phyloP scores from a whole-genome alignment of 768 basidiomycete species.

The Calocybe cyanea region DNA sequence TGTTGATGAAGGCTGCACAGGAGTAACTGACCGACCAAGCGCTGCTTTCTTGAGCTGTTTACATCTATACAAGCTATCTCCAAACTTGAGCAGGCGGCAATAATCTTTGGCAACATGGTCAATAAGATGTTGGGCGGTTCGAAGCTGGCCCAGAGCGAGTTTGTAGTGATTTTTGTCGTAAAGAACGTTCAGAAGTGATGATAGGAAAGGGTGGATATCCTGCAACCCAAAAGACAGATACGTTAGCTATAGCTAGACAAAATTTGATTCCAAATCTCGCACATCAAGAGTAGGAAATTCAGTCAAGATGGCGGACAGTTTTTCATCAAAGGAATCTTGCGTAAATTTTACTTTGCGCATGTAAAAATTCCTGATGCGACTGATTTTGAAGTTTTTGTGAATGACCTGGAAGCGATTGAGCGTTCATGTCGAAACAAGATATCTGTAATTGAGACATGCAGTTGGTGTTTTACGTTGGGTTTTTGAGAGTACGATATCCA shows the following conservation, averaged over 20 bases:
- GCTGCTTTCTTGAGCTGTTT: conserved; percentile 98
- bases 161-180: conserved; percentile 99
- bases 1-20: neutral
- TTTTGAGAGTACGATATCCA: conserved; percentile 90
- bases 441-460: conserved; percentile 34
- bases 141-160: conserved; percentile 93
- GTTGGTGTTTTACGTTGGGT: conserved; percentile 98
- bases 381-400: conserved; percentile 99
- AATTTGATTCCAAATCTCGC: conserved; percentile 27
- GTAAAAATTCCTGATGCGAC: conserved; percentile 95
- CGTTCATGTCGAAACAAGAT: neutral
- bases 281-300: conserved; percentile 99
- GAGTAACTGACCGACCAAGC: conserved; percentile 82
- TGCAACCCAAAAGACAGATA: conserved; percentile 17
- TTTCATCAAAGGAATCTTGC: conserved; percentile 95
- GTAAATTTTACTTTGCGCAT: conserved; percentile 99
- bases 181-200: conserved; percentile 94
- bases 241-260: neutral
- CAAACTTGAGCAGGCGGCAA: conserved; percentile 93
- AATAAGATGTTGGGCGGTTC: conserved; percentile 93
- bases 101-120: conserved; percentile 98
- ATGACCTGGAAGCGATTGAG: conserved; percentile 60
- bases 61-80: conserved; percentile 95
- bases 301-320: conserved; percentile 85
- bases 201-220: conserved; percentile 95